Conservation (phyloP, 192 early-diverging fungal species). For the Phycomyces nitens region DNA sequence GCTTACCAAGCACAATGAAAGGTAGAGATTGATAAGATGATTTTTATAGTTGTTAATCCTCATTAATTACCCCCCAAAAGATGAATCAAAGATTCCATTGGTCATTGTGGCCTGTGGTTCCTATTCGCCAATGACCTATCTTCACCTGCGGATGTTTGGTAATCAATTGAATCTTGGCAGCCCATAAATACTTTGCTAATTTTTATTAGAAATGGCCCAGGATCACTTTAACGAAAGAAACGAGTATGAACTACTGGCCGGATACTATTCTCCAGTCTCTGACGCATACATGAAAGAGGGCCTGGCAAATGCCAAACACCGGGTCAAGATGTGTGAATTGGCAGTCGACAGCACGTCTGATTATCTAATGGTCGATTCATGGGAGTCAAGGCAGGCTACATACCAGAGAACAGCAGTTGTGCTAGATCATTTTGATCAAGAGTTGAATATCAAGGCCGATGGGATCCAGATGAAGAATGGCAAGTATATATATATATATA, state of each 20-base stretch:
- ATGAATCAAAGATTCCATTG: slow-evolving; percentile 71
- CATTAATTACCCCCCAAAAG: too few species aligned
- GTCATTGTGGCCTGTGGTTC: slow-evolving; percentile 96
- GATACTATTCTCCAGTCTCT: slow-evolving; percentile 95
- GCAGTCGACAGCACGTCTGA: slow-evolving; percentile 76
- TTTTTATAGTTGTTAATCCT: too few species aligned
- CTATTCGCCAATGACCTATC: slow-evolving; percentile 94
- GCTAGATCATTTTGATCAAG: slow-evolving; percentile 90
- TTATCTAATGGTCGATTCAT: slow-evolving; percentile 97
- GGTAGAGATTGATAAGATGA: too few species aligned
- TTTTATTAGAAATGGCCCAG: slow-evolving; percentile 81
- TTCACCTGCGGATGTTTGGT: slow-evolving; percentile 99
- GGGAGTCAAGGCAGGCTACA: slow-evolving; percentile 79
- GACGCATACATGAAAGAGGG: slow-evolving; percentile 94
- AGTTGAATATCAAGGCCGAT: slow-evolving; percentile 73
- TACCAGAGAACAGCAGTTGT: slow-evolving; percentile 88
- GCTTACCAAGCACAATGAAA: slow-evolving; percentile 19
- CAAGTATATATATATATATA: slow-evolving; percentile 12
- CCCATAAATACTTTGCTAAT: slow-evolving; percentile 8
- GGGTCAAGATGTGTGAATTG: slow-evolving; percentile 90
- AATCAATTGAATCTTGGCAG: too few species aligned
- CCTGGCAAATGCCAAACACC: slow-evolving; percentile 78
- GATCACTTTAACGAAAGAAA: slow-evolving; percentile 75
- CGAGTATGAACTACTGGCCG: slow-evolving; percentile 86
- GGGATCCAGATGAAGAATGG: slow-evolving; percentile 61